Conservation (phyloP, 805 yeast species). For the Nakazawaea holstii region DNA sequence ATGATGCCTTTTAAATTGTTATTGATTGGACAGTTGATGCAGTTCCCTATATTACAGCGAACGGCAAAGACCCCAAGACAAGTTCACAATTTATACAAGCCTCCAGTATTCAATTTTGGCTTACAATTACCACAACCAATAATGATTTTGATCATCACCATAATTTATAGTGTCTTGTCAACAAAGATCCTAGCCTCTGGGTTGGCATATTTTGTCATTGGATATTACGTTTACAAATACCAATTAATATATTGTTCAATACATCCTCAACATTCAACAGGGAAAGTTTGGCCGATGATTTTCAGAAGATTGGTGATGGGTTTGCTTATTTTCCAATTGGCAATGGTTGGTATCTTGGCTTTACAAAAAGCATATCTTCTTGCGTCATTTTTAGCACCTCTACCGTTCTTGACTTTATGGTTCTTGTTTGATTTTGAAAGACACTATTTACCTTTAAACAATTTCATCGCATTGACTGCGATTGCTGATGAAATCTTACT, state of each 20-base stretch:
- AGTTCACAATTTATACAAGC: slow-evolving; percentile 66
- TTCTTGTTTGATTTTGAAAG: slow-evolving; percentile 78
- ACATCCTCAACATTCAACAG: slow-evolving; percentile 62
- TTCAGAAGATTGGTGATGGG: slow-evolving; percentile 81
- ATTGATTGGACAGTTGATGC: slow-evolving; percentile 69
- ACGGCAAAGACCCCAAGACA: slow-evolving; percentile 81
- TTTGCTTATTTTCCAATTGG: slow-evolving; percentile 74
- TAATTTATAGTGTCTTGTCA: slow-evolving; percentile 56
- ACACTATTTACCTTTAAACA: slow-evolving; percentile 73
- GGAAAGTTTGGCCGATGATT: slow-evolving; percentile 80
- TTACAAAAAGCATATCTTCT: slow-evolving; percentile 73
- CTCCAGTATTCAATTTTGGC: slow-evolving; percentile 86
- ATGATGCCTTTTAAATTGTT: slow-evolving; percentile 87
- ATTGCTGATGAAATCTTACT: slow-evolving; percentile 3
- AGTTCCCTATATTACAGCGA: slow-evolving; percentile 62
- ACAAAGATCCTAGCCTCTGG: slow-evolving; percentile 58
- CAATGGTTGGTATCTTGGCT: slow-evolving; percentile 85
- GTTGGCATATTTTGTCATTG: slow-evolving; percentile 47
- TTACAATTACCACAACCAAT: slow-evolving; percentile 58
- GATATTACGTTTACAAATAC: slow-evolving; percentile 56
- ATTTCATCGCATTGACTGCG: slow-evolving; percentile 38
- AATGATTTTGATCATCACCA: slow-evolving; percentile 49
- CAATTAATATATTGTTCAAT: slow-evolving; percentile 57
- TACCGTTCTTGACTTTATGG: slow-evolving; percentile 64
- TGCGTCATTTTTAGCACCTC: slow-evolving; percentile 67